phyloP scores from a whole-genome alignment of 2,329 filamentous ascomycete genomes.

The Beauveria caledonica region DNA sequence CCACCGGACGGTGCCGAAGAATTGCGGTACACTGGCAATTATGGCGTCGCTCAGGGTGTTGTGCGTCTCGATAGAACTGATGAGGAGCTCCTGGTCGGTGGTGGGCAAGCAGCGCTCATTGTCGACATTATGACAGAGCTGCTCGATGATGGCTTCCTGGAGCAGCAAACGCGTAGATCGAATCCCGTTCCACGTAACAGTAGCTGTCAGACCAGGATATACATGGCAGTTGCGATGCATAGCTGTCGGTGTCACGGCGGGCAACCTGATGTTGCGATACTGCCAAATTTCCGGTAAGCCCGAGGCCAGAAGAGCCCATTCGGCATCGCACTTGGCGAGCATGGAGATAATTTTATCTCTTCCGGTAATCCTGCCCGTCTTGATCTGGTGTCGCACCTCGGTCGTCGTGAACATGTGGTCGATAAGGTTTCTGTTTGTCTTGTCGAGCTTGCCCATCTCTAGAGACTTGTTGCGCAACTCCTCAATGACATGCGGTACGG shows the following conservation, averaged over 20 bases:
- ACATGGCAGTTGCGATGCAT: conserved; percentile 35
- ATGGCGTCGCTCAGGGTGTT: conserved; percentile 33
- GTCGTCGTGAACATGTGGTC: conserved; percentile 37
- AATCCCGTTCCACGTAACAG: conserved; percentile 40
- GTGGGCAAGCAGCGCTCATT: conserved; percentile 21
- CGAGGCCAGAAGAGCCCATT: conserved; percentile 32
- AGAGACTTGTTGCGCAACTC: conserved; percentile 37
- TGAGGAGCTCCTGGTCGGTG: conserved; percentile 26
- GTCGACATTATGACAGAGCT: conserved; percentile 29
- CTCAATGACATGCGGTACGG: conserved; percentile 39
- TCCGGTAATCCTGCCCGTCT: conserved; percentile 27
- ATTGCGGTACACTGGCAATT: conserved; percentile 39
- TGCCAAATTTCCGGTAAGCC: conserved; percentile 33
- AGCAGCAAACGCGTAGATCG: conserved; percentile 38
- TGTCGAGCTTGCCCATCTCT: conserved; percentile 25
- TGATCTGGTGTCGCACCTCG: conserved; percentile 40
- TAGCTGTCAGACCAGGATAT: conserved; percentile 36
- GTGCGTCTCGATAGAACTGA: conserved; percentile 30
- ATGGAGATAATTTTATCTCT: conserved; percentile 27
- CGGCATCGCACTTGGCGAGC: conserved; percentile 33
- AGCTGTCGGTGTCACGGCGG: conserved; percentile 32
- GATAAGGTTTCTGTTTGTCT: conserved; percentile 35
- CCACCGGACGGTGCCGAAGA: conserved; percentile 39
- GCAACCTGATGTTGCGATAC: conserved; percentile 33
- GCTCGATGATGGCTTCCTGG: conserved; percentile 38